These are phyloP conservation scores for Saccharomycopsis phalli DNA, from an alignment of 1,139 yeast species.

Conservation along the genomic window DNA sequence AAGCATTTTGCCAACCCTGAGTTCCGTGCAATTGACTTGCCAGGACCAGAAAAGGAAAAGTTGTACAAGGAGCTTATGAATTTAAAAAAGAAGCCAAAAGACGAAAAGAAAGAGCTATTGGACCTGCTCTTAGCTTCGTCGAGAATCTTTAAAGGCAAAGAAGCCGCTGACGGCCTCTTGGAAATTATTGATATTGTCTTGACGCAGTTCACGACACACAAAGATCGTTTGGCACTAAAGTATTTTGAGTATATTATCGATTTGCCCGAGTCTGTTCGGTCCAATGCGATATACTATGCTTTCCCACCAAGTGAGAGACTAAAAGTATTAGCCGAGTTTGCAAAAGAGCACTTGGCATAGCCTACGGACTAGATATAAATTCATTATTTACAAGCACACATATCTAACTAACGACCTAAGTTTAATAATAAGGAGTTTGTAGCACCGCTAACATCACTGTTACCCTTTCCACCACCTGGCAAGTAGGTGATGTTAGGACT, in stretches of 20 bases:
- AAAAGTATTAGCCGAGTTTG: too few relatives aligned
- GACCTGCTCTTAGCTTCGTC: constrained; percentile 18
- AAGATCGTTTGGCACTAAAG: constrained; percentile 4
- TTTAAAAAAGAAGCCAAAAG: constrained; percentile 19
- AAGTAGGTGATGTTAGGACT: constrained; percentile 88
- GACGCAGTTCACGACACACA: constrained; percentile 8
- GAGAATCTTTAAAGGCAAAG: constrained; percentile 21
- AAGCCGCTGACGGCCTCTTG: neutral
- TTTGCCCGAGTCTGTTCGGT: constrained; percentile 12
- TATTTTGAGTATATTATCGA: constrained; percentile 9
- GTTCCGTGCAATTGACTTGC: constrained; percentile 26
- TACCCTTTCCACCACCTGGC: constrained; percentile 43
- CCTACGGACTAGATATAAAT: neutral
- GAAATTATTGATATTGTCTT: neutral
- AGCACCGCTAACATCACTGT: constrained; percentile 28
- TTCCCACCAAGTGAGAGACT: too few relatives aligned
- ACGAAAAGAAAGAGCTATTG: constrained; percentile 20
- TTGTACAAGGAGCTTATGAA: constrained; percentile 30
- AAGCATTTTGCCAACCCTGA: constrained; percentile 28
- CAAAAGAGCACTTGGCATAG: too few relatives aligned
- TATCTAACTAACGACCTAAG: constrained; percentile 40
- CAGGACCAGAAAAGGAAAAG: constrained; percentile 34
- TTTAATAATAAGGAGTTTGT: constrained; percentile 45
- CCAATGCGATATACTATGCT: constrained; percentile 9
- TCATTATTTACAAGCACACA: neutral